Evolutionary conservation across 2,329 filamentous ascomycete genomes (phyloP), one percentile per base, ranked within the genome.

Genomic region (Aspergillus luchuensis): DNA sequence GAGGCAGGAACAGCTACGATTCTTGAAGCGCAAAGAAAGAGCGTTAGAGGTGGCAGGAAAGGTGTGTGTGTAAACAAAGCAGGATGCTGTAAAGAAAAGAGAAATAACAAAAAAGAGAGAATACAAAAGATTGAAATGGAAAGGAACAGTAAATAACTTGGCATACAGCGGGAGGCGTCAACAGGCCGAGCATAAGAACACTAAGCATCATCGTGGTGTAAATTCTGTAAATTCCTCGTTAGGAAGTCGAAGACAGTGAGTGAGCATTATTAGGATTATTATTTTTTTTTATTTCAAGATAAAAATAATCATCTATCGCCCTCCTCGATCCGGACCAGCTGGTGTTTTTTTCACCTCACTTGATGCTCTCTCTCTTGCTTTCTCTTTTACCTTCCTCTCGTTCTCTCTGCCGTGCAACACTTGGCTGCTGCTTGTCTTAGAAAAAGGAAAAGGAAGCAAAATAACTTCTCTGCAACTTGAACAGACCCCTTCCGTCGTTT

Each of bases 101-200:
- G 10, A 19, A 10, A 45, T 10, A 21, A 13, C 19, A 23, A 7
- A 45, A 21, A 21, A 7, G 8, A n/a, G 7, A 7, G n/a, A 19
- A 15, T 25, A 43, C n/a, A 28, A 17, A 45, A 28, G 15, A 19
- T 2, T 10, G 25, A 55, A 25, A n/a, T 19, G 28, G 28, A 45
- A 23, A 28, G n/a, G 36, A 19, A 55, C 36, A 55, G 19, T 7
- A 28, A 30, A 4, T 15, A 50, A 50, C 47, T 50, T 50, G 47
- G 47, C 47, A 19, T 28, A 28, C 47, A 23, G 56, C 53, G 58
- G 57, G 53, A 62, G 57, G 60, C 57, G 53, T 62, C 57, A 59
- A 59, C 48, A 63, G 39, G 41, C 43, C 25, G 25, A 30, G 25
- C 23, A 49, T 49, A 49, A 49, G 23, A 49, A 49, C 45, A 49